Percentiles rank a stretch among this genome's conserved stretches.
Evolutionary conservation across 768 basidiomycete species (phyloP).

Genomic region (Saitozyma sp.): DNA sequence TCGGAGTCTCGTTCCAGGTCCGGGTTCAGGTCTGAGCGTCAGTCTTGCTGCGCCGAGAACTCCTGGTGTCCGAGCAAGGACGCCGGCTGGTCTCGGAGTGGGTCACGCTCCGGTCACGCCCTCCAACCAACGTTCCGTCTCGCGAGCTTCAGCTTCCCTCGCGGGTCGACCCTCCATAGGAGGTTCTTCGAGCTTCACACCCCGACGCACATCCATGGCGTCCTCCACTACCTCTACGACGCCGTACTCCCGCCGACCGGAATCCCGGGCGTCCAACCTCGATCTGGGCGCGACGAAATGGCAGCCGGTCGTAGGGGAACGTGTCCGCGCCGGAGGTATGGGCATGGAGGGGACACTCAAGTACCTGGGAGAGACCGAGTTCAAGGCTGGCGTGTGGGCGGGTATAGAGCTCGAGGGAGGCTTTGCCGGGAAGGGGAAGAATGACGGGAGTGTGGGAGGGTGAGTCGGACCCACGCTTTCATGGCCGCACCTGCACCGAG

Average conservation of each 20-base stretch:
- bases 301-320: constrained; percentile 66
- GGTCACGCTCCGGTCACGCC: constrained; percentile 33
- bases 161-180: constrained; percentile 15
- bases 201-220: constrained; percentile 44
- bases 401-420: constrained; percentile 86
- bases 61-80: constrained; percentile 26
- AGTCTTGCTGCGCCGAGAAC: constrained; percentile 20
- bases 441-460: constrained; percentile 86
- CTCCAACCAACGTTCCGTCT: constrained; percentile 25
- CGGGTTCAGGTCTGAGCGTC: neutral
- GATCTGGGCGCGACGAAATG: constrained; percentile 20
- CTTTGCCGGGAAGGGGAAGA: constrained; percentile 89
- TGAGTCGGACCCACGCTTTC: constrained; percentile 55
- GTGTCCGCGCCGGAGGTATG: constrained; percentile 80
- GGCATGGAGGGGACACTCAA: constrained; percentile 79
- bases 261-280: constrained; percentile 31
- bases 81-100: constrained; percentile 27
- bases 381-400: constrained; percentile 87
- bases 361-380: constrained; percentile 81
- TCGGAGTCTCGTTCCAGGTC: no score
- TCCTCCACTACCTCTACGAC: constrained; percentile 35
- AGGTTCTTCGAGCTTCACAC: constrained; percentile 26
- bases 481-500: neutral
- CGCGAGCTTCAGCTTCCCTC: constrained; percentile 27
- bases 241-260: constrained; percentile 34